Base-by-base conservation (phyloP, 495 filamentous ascomycete genomes). In the Opeltia flavorubescens region DNA sequence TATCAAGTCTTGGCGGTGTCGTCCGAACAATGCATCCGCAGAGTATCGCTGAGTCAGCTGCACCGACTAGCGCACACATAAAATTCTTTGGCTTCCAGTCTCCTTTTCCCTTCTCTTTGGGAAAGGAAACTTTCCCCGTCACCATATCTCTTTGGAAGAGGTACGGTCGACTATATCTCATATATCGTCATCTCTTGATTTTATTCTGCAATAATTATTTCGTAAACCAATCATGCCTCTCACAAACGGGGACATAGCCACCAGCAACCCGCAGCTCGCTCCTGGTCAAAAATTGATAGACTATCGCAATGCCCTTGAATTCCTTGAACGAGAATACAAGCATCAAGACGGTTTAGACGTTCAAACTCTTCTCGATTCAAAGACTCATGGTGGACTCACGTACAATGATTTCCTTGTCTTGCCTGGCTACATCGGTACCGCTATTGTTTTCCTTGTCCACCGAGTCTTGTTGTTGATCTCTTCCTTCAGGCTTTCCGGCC, bases 301-400 rank as follows among this genome's bases (percentile, higher is more conserved):
- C 63, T 68, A 70, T 58, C 69, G 70, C 54, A 78, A 69, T 53
- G 93, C 93, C 47, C 60, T 89, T 44, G 80, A 93, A 61, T 68
- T 88, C 36, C 72, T 95, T 55, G 68, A 81, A 56, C 70, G 69
- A 43, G 75, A 84, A 43, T 95, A 94, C 60, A 47, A 71, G 27
- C 69, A 67, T 61, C 66, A 68, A 52, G 91, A 96, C 78, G 91
- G 91, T 49, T 77, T 99, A 50, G 79, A 84, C 63, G 77, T 84
- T 51, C 70, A 82, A 53, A 78, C 83, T 40, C 70, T 99, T 39
- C 71, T 95, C 49, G 84, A 95, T 67, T 86, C 89, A 39, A 83
- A 80, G 64, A 79, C 73, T 58, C 78, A 83, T 61, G 91, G 91
- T 50, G 91, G 91, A 48, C 71, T 99, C 63, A 95, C 91, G 43